Conservation (phyloP, 768 basidiomycete genomes). For the Chalciporus piperatus region DNA sequence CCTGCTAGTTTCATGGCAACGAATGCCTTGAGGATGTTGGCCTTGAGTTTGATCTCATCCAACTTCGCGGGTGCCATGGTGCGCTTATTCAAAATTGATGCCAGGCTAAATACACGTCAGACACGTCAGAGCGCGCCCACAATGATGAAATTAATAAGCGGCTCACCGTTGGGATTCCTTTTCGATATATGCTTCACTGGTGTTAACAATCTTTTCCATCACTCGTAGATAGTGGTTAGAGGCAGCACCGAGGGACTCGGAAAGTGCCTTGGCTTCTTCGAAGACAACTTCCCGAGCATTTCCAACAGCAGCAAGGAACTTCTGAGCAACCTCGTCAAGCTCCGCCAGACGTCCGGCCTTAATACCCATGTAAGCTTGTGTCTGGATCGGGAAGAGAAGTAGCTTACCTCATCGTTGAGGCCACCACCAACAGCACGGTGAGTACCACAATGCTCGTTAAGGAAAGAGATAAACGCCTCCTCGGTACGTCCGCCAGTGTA, state of each 20-base stretch:
- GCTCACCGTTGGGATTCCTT: conserved; percentile 84
- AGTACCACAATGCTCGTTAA: conserved; percentile 88
- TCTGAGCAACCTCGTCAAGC: conserved; percentile 73
- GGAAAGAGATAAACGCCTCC: conserved; percentile 69
- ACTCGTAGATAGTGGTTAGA: conserved; percentile 83
- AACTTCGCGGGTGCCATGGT: conserved; percentile 74
- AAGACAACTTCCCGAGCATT: conserved; percentile 59
- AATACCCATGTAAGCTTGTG: conserved; percentile 9
- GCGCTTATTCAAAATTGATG: conserved; percentile 74
- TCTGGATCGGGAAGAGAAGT: not conserved
- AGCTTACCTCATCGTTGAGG: conserved; percentile 61
- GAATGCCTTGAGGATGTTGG: conserved; percentile 79
- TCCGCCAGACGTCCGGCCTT: conserved; percentile 83
- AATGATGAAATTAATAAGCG: not conserved
- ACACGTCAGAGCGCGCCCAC: conserved; percentile 8
- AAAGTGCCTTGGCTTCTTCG: conserved; percentile 56
- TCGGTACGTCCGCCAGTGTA: conserved; percentile 76
- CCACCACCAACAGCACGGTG: conserved; percentile 80
- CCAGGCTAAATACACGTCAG: conserved; percentile 46
- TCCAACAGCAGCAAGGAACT: conserved; percentile 64
- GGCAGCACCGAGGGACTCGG: conserved; percentile 46
- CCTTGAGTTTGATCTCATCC: conserved; percentile 92
- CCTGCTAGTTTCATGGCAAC: conserved; percentile 31
- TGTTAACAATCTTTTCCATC: conserved; percentile 82
- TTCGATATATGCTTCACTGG: conserved; percentile 70